These are phyloP conservation scores for Chrysophaeum taylorii DNA, from an alignment of 352 stramenopile species.

Conservation along the genomic window DNA sequence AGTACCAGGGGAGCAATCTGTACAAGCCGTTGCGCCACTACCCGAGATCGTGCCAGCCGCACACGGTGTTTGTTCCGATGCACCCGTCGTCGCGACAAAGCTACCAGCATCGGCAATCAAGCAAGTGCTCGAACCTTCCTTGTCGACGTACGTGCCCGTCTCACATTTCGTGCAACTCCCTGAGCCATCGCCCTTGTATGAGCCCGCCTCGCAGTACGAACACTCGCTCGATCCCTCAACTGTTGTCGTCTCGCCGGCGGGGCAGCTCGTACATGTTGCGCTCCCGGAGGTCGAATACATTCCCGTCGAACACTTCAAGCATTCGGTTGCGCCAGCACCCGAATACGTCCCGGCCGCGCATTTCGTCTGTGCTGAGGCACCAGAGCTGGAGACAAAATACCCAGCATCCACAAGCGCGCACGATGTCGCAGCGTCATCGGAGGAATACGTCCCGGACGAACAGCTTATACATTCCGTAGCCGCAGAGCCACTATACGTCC, in stretches of 20 bases:
- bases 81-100: background rate
- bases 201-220: background rate
- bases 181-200: too few relatives aligned
- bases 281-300: too few relatives aligned
- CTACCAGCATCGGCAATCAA: background rate
- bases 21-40: background rate
- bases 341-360: background rate
- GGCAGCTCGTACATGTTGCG: too few relatives aligned
- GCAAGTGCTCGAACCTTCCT: background rate
- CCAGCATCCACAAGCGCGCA: background rate
- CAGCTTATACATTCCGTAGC: background rate
- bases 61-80: background rate
- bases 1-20: background rate
- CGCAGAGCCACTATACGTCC: background rate
- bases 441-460: background rate
- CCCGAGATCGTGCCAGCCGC: background rate
- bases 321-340: background rate
- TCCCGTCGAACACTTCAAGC: background rate
- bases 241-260: too few relatives aligned
- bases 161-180: background rate
- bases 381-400: too few relatives aligned
- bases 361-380: too few relatives aligned
- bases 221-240: too few relatives aligned
- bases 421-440: background rate
- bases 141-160: background rate